Evolutionary conservation across 129 eudicot species (phyloP).

Genomic region (Gnaphalium uliginosum): DNA sequence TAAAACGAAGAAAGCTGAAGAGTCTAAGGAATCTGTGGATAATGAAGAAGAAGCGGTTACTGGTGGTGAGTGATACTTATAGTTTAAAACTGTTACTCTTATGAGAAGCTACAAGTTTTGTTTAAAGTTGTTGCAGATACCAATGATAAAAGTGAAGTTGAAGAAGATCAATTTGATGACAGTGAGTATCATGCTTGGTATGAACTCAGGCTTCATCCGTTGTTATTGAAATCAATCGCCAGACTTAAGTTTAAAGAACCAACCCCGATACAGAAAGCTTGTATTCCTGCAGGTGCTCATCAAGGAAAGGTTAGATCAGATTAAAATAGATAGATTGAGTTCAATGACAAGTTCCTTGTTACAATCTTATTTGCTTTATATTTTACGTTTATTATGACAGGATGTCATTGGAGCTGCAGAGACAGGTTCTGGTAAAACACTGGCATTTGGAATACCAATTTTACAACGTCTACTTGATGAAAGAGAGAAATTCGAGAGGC

Average conservation of each 20-base stretch:
- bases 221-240: conserved; percentile 72
- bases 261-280: conserved; percentile 90
- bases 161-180: conserved; percentile 58
- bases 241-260: conserved; percentile 88
- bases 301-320: conserved; percentile 78
- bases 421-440: conserved; percentile 98
- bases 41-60: conserved; percentile 24
- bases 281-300: conserved; percentile 97
- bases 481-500: conserved; percentile 64
- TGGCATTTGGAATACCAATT: conserved; percentile 97
- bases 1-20: conserved; percentile 38
- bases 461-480: conserved; percentile 93
- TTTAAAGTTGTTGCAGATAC: conserved; percentile 28
- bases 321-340: not conserved
- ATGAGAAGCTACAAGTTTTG: not conserved
- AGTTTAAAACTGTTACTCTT: not conserved
- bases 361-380: conserved; percentile 13
- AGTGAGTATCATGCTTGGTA: conserved; percentile 89
- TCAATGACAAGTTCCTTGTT: conserved; percentile 1
- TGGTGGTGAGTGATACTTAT: conserved; percentile 39
- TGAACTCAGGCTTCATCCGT: conserved; percentile 93
- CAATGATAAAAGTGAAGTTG: conserved; percentile 36
- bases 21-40: conserved; percentile 39
- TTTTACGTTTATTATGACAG: conserved; percentile 40
- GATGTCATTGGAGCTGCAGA: conserved; percentile 98